A percentile compares a stretch with the other conserved stretches of the same genome.
These are phyloP conservation scores for Cochlearia excelsa DNA, from an alignment of 345 rosid genomes.

Conservation along the genomic window DNA sequence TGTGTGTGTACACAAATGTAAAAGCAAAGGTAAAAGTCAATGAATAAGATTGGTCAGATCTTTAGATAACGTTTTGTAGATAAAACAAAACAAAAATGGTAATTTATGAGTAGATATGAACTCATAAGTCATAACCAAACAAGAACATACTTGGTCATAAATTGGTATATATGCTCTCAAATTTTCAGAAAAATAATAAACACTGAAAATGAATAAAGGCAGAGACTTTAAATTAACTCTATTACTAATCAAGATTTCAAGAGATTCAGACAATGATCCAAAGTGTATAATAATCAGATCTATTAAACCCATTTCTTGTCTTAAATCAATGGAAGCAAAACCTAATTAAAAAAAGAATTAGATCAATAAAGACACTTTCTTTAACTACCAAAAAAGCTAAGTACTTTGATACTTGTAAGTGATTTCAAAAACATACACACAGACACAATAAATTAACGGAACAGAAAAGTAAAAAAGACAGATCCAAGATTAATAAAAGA, in stretches of 20 bases:
- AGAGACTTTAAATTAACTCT: no score
- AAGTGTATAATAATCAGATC: no score
- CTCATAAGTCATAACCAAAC: not conserved
- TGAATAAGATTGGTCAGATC: not conserved
- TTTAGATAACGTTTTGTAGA: not conserved
- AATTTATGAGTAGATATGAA: not conserved
- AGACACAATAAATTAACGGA: not conserved
- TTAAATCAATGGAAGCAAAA: not conserved
- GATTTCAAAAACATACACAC: slow-evolving; percentile 9
- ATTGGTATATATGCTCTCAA: no score
- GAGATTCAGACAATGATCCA: no score
- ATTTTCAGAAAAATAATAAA: no score
- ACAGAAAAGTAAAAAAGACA: slow-evolving; percentile 19
- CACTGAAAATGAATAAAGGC: no score
- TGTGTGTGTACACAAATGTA: not conserved
- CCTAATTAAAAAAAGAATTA: slow-evolving; percentile 8
- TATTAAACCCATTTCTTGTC: not conserved
- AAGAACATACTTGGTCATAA: no score
- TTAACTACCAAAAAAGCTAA: not conserved
- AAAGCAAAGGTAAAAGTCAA: not conserved
- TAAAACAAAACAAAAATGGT: no score
- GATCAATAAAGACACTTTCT: not conserved
- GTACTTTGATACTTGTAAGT: not conserved
- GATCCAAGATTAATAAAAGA: slow-evolving; percentile 21
- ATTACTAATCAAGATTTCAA: no score